Base-by-base conservation (phyloP, 2,329 filamentous ascomycete genomes). In the Trematosphaeria pertusa region DNA sequence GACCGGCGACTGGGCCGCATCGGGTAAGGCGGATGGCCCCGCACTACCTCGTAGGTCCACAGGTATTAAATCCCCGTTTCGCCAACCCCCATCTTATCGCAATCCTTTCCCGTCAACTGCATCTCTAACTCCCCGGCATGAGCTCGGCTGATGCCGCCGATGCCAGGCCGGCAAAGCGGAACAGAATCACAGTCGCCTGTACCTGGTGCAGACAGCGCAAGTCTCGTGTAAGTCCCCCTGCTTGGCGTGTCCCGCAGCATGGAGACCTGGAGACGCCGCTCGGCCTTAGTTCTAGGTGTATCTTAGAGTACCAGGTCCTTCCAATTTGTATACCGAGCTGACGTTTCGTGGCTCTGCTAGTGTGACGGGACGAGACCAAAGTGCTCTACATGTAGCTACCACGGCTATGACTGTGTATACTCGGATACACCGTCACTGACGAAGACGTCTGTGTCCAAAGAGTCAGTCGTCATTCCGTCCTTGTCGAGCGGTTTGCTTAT, bases 391-490 rank as follows among this genome's bases (percentile, higher is more conserved):
- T 78, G 76, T 44, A 54, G 48, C 12, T 69, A 73, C 24, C 61
- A 76, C 21, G 72, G 69, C 5, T 75, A 75, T 43, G 74, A 77
- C 8, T 79, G 76, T 53, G 56, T 69, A 22, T 79, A 79, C 58
- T 65, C 68, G 5, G 62, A 72, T 7, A 61, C 70, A 3, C 58
- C 59, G 6, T 67, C 69, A 12, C 59, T 65, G 2, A 62, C 67
- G 0, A 76, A 75, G 55, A 57, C 71, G 0, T 73, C 76, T 31
- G 68, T 74, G 2, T 67, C 69, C 35, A 76, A 75, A 56, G 72
- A 75, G 58, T 73, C 47, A 15, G 48, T 45, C 24, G 24, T 12
- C 17, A 19, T 28, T 26, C 14, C 36, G 26, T 11, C 24, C 12
- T 11, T 40, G 22, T 12, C 9, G n/a, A 35, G 24, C 24, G 15